These are phyloP conservation scores for Misopates orontium DNA, from an alignment of 257 asterid genomes.

Conservation along the genomic window DNA sequence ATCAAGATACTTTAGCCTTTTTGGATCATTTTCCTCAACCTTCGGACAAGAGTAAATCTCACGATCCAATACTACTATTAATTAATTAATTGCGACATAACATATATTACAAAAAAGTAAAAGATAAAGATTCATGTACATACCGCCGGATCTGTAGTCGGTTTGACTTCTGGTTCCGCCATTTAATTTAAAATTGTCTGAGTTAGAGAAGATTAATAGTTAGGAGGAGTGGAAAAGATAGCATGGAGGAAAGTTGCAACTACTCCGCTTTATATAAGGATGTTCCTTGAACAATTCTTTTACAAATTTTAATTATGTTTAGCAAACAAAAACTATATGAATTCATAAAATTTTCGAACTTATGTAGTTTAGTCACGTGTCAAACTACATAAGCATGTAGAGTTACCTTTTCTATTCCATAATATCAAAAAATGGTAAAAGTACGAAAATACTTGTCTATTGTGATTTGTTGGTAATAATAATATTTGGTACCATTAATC, in stretches of 20 bases:
- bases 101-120: no score
- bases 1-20: conserved; percentile 60
- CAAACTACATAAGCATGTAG: no score
- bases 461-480: no score
- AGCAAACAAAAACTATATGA: neutral
- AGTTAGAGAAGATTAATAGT: no score
- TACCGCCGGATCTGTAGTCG: conserved; percentile 31
- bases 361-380: neutral
- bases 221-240: neutral
- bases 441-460: no score
- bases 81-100: no score
- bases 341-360: neutral
- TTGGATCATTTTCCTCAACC: conserved; percentile 43
- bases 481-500: no score
- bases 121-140: no score
- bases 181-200: conserved; percentile 15
- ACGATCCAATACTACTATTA: neutral
- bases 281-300: conserved; percentile 8
- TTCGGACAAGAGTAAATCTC: conserved; percentile 17
- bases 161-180: conserved; percentile 53
- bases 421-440: no score
- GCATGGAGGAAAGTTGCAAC: neutral
- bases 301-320: neutral
- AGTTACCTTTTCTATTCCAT: no score
- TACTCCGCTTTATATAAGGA: conserved; percentile 31